Conservation (phyloP, 2,329 filamentous ascomycete genomes). For the Microdochium trichocladiopsis region DNA sequence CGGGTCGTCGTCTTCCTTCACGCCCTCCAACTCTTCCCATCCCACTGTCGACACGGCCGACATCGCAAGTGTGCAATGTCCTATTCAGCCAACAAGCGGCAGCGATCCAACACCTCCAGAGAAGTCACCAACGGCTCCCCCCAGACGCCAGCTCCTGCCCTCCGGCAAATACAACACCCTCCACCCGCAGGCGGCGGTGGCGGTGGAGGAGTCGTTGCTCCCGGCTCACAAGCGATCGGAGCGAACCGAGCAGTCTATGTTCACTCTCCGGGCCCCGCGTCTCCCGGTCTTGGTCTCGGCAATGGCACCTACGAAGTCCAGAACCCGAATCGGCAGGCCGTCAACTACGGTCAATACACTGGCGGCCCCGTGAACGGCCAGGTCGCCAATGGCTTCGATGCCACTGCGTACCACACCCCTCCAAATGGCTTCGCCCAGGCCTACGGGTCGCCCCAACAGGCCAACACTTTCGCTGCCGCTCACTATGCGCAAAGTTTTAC, state of each 20-base stretch:
- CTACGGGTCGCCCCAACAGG: not conserved
- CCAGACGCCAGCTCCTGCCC: conserved; percentile 21
- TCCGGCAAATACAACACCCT: conserved; percentile 16
- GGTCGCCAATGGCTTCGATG: not conserved
- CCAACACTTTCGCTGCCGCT: not conserved
- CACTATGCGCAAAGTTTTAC: not conserved
- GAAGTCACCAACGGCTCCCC: conserved; percentile 21
- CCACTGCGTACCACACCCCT: not conserved
- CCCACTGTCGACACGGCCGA: not conserved
- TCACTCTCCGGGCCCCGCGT: not conserved
- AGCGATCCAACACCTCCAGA: conserved; percentile 23
- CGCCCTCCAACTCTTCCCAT: not conserved
- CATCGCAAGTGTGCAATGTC: conserved; percentile 10
- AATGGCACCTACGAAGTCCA: not conserved
- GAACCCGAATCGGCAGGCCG: not conserved
- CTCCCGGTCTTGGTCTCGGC: not conserved
- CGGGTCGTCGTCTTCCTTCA: not conserved
- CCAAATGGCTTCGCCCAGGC: not conserved
- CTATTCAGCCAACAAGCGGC: conserved; percentile 23
- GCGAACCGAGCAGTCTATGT: not conserved
- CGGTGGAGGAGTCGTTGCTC: conserved; percentile 9
- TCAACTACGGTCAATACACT: not conserved
- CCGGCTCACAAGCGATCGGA: conserved; percentile 8
- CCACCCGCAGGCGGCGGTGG: conserved; percentile 5
- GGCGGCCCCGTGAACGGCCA: not conserved